Evolutionary conservation across 1,284 basidiomycete species (phyloP).

Genomic region (Dichomitus squalens): DNA sequence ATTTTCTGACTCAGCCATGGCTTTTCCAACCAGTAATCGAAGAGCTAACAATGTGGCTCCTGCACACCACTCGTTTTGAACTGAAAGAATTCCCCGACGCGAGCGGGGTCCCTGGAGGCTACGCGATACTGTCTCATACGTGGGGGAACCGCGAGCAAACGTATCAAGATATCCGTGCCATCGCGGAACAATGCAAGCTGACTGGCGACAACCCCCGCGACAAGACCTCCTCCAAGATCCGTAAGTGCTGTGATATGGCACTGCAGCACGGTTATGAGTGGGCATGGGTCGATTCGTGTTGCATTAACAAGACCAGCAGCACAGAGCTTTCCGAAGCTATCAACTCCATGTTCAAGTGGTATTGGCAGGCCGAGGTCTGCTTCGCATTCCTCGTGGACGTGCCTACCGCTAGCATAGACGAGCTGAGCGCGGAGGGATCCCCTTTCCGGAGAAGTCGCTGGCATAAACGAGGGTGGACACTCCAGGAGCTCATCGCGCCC

Average conservation of each 20-base stretch:
- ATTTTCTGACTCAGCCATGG: no score
- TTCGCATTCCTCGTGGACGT: constrained; percentile 4
- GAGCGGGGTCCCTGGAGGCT: not conserved
- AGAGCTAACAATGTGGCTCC: not conserved
- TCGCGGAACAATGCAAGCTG: not conserved
- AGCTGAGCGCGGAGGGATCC: not conserved
- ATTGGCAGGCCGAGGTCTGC: not conserved
- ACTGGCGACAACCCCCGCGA: not conserved
- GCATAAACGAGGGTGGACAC: no score
- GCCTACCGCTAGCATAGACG: not conserved
- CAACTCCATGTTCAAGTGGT: constrained; percentile 6
- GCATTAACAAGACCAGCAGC: constrained; percentile 3
- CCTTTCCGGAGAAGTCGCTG: not conserved
- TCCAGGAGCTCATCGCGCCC: constrained; percentile 7
- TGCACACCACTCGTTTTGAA: not conserved
- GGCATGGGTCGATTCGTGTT: constrained; percentile 3
- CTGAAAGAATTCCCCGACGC: not conserved
- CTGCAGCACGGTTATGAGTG: not conserved
- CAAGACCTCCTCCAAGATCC: not conserved
- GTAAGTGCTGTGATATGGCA: not conserved
- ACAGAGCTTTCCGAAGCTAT: not conserved
- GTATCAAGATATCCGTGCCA: not conserved
- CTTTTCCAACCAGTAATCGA: no score
- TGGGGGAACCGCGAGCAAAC: not conserved
- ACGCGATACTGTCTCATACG: constrained; percentile 4